phyloP scores from a whole-genome alignment of 371 early-diverging fungal species.

The Mucor plumbeus region DNA sequence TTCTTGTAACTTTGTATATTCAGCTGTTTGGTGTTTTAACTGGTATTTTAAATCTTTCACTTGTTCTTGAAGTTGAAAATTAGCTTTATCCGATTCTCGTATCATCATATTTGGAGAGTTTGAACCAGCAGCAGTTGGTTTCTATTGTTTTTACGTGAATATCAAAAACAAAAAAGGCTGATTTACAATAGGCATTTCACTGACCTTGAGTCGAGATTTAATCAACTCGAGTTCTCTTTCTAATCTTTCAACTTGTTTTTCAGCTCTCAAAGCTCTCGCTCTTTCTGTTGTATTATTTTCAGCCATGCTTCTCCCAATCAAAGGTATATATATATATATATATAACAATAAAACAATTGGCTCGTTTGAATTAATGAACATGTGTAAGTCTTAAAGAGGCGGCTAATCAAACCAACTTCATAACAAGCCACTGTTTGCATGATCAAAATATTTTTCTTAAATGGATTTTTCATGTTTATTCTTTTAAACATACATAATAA shows the following conservation, averaged over 20 bases:
- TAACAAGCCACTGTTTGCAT: constrained; percentile 9
- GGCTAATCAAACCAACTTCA: neutral
- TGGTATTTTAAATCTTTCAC: constrained; percentile 52
- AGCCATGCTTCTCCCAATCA: constrained; percentile 3
- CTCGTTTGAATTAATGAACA: neutral
- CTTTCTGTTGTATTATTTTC: constrained; percentile 10
- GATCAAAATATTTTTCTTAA: constrained; percentile 8
- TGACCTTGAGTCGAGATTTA: constrained; percentile 25
- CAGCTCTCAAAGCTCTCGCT: constrained; percentile 26
- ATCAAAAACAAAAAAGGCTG: neutral
- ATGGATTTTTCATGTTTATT: neutral
- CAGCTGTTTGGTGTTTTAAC: constrained; percentile 34
- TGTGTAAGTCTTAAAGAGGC: neutral
- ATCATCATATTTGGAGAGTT: neutral
- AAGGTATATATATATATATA: neutral
- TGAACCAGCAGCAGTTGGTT: neutral
- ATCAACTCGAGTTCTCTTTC: constrained; percentile 30
- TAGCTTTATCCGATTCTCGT: constrained; percentile 17
- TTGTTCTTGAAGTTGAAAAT: constrained; percentile 49
- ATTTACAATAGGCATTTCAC: neutral
- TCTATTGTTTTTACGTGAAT: neutral
- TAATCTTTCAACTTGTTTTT: constrained; percentile 32
- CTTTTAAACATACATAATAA: constrained; percentile 3
- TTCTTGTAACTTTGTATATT: constrained; percentile 38
- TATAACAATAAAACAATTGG: neutral